Evolutionary conservation across 2,329 filamentous ascomycete genomes (phyloP).

Genomic region (Blumeriella jaapii): DNA sequence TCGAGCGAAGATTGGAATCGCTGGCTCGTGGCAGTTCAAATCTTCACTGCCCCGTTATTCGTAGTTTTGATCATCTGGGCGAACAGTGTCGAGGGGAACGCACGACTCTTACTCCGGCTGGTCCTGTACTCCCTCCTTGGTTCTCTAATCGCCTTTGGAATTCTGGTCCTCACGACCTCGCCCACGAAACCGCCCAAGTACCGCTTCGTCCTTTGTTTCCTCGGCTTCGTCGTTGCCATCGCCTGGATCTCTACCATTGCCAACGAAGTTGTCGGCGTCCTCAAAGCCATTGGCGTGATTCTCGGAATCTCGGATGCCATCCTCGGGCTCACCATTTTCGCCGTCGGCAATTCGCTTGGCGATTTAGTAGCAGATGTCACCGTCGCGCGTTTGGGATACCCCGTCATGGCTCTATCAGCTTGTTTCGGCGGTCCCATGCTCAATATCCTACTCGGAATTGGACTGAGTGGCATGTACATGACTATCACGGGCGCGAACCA

Average conservation of each 20-base stretch:
- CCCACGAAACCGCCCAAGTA: slow-evolving; percentile 57
- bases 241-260: slow-evolving; percentile 96
- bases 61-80: slow-evolving; percentile 66
- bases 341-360: slow-evolving; percentile 88
- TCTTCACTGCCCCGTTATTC: slow-evolving; percentile 81
- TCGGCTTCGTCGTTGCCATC: slow-evolving; percentile 84
- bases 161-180: slow-evolving; percentile 59
- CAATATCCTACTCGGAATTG: slow-evolving; percentile 90
- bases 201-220: slow-evolving; percentile 69
- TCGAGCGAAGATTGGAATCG: slow-evolving; percentile 57
- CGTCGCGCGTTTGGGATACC: slow-evolving; percentile 83
- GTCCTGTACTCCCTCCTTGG: slow-evolving; percentile 53
- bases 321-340: slow-evolving; percentile 88
- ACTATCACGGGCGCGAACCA: slow-evolving; percentile 60
- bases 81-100: slow-evolving; percentile 47
- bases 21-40: slow-evolving; percentile 78
- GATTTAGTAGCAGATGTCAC: slow-evolving; percentile 93
- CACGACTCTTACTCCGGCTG: slow-evolving; percentile 41
- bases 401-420: slow-evolving; percentile 87
- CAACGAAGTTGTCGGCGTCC: slow-evolving; percentile 85
- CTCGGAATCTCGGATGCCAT: slow-evolving; percentile 90
- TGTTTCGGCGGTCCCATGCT: slow-evolving; percentile 99
- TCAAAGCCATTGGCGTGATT: slow-evolving; percentile 88
- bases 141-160: slow-evolving; percentile 54
- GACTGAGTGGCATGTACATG: slow-evolving; percentile 83